Percentiles rank a stretch among this genome's conserved stretches.
Conservation (phyloP, 768 basidiomycete species). For the Trametes meyenii region DNA sequence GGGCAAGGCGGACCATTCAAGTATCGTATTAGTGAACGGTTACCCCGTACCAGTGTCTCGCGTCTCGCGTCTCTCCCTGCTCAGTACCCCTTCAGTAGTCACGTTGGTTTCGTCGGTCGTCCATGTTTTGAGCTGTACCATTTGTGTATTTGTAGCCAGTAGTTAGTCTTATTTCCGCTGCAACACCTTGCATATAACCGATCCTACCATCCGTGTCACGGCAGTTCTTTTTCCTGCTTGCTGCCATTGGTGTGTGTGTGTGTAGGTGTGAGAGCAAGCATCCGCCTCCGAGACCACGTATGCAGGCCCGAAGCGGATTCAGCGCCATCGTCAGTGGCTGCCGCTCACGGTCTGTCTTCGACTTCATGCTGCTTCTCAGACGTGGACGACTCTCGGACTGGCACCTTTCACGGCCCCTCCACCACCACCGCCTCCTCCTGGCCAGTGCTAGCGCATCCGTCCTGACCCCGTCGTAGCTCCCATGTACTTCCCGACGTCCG, state of each 20-base stretch:
- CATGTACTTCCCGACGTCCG: slow-evolving; percentile 89
- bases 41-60: not conserved
- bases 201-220: not conserved
- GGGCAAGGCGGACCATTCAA: not conserved
- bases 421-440: not conserved
- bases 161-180: not conserved
- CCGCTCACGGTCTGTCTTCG: not conserved
- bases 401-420: not conserved
- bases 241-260: not conserved
- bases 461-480: not conserved
- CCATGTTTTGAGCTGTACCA: slow-evolving; percentile 20
- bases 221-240: not conserved
- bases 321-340: not conserved
- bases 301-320: not conserved
- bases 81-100: slow-evolving; percentile 4
- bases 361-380: slow-evolving; percentile 17
- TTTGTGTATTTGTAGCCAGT: slow-evolving; percentile 26
- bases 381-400: slow-evolving; percentile 6
- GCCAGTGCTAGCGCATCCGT: not conserved
- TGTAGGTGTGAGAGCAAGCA: not conserved
- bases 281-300: not conserved
- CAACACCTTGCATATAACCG: not conserved
- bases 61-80: slow-evolving; percentile 1
- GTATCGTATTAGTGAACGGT: slow-evolving; percentile 4
- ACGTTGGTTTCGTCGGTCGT: slow-evolving; percentile 6